Percentiles rank a stretch among this genome's conserved stretches.
phyloP scores from a whole-genome alignment of 106 monocot genomes.

The Acorus calamus region DNA sequence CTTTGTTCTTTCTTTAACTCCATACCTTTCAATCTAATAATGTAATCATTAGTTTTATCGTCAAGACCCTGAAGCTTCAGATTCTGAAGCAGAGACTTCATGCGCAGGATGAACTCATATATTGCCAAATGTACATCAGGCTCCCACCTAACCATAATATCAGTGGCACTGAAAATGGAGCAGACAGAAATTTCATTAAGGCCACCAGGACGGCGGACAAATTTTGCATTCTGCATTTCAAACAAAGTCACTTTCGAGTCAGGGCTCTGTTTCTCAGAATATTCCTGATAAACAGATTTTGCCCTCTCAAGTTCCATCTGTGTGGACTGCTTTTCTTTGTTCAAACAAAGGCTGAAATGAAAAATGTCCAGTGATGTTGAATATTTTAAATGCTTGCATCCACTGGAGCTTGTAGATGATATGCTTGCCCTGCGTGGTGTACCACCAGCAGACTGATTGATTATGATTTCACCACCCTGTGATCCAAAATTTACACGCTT shows the following conservation, averaged over 20 bases:
- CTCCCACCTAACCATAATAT: slow-evolving; percentile 76
- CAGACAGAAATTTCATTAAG: slow-evolving; percentile 65
- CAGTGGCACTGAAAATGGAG: slow-evolving; percentile 78
- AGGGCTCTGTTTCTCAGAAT: slow-evolving; percentile 46
- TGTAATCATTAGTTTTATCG: slow-evolving; percentile 29
- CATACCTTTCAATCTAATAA: slow-evolving; percentile 10
- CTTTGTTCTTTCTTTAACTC: slow-evolving; percentile 16
- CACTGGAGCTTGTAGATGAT: slow-evolving; percentile 29
- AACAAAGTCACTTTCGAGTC: slow-evolving; percentile 45
- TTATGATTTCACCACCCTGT: slow-evolving; percentile 62
- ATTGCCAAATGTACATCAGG: slow-evolving; percentile 86
- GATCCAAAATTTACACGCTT: slow-evolving; percentile 95
- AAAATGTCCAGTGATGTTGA: slow-evolving; percentile 54
- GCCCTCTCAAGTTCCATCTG: slow-evolving; percentile 71
- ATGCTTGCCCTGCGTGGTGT: slow-evolving; percentile 64
- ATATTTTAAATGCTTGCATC: slow-evolving; percentile 57
- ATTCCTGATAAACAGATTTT: slow-evolving; percentile 54
- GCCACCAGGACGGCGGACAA: slow-evolving; percentile 74
- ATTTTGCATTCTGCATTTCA: slow-evolving; percentile 86
- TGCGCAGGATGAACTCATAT: slow-evolving; percentile 38
- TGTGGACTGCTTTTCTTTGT: slow-evolving; percentile 68
- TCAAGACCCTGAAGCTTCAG: slow-evolving; percentile 29
- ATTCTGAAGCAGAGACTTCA: slow-evolving; percentile 50
- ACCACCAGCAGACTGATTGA: slow-evolving; percentile 62
- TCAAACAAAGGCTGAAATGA: slow-evolving; percentile 37